phyloP scores from a whole-genome alignment of 306 rosid genomes.

The Gillenia trifoliata region DNA sequence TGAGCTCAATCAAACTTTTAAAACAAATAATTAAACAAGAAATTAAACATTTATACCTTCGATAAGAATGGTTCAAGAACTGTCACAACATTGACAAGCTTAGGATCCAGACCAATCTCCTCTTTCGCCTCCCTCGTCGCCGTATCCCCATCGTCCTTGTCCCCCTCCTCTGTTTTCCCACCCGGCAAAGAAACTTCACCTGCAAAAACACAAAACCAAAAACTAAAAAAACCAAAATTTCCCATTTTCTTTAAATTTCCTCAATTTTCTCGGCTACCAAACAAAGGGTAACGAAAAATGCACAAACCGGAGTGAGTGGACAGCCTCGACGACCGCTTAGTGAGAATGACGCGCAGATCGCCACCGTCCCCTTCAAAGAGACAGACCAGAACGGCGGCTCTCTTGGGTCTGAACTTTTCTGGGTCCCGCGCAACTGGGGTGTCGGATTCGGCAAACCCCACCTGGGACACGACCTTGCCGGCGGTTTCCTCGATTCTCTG shows the following conservation, averaged over 20 bases:
- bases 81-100: constrained; percentile 68
- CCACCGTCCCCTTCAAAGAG: constrained; percentile 82
- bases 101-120: constrained; percentile 91
- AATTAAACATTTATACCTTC: constrained; percentile 45
- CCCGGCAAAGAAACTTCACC: constrained; percentile 97
- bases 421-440: constrained; percentile 45
- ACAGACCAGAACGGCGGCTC: constrained; percentile 91
- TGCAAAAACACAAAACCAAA: constrained; percentile 24
- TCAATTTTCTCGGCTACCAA: constrained; percentile 9
- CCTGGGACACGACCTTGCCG: constrained; percentile 70
- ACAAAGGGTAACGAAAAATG: neutral
- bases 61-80: constrained; percentile 90
- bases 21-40: neutral
- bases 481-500: constrained; percentile 48
- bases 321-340: constrained; percentile 66
- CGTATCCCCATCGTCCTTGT: constrained; percentile 79
- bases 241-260: neutral
- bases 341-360: constrained; percentile 81
- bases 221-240: neutral
- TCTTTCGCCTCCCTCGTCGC: constrained; percentile 89
- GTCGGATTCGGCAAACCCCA: constrained; percentile 77
- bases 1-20: neutral
- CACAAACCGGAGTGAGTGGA: constrained; percentile 85
- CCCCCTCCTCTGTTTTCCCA: constrained; percentile 90
- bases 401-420: constrained; percentile 53